phyloP scores from a whole-genome alignment of 2,329 filamentous ascomycete species.

The Talaromyces sp. region DNA sequence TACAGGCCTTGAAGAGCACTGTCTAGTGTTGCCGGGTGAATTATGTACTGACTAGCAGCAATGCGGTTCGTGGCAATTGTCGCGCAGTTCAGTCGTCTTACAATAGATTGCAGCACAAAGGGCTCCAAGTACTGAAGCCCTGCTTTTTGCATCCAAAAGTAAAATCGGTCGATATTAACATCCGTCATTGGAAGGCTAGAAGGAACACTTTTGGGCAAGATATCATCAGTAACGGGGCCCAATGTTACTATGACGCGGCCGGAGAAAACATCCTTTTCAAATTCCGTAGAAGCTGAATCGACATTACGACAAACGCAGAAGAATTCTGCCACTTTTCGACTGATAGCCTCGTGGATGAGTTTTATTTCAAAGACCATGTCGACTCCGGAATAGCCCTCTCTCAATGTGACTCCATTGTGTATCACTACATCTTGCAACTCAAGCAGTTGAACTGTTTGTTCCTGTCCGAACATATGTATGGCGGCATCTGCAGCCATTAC shows the following conservation, averaged over 20 bases:
- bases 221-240: background rate
- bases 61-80: slow-evolving; percentile 1
- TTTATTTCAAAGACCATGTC: slow-evolving; percentile 1
- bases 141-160: slow-evolving; percentile 2
- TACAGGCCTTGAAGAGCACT: slow-evolving; percentile 12
- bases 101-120: slow-evolving; percentile 22
- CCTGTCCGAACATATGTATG: background rate
- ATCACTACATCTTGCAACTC: slow-evolving; percentile 23
- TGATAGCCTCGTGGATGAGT: background rate
- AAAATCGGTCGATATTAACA: slow-evolving; percentile 3
- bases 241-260: background rate
- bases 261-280: background rate
- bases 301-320: slow-evolving; percentile 3
- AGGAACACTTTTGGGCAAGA: background rate
- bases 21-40: slow-evolving; percentile 16
- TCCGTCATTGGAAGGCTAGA: background rate
- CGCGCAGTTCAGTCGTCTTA: slow-evolving; percentile 18
- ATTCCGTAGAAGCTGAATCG: background rate
- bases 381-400: slow-evolving; percentile 1
- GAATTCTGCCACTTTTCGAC: background rate
- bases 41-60: slow-evolving; percentile 21
- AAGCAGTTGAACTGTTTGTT: slow-evolving; percentile 15
- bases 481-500: slow-evolving; percentile 28
- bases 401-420: background rate
- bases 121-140: slow-evolving; percentile 26